Evolutionary conservation across 441 rosid genomes (phyloP).

Genomic region (Gossypium schwendimanii): DNA sequence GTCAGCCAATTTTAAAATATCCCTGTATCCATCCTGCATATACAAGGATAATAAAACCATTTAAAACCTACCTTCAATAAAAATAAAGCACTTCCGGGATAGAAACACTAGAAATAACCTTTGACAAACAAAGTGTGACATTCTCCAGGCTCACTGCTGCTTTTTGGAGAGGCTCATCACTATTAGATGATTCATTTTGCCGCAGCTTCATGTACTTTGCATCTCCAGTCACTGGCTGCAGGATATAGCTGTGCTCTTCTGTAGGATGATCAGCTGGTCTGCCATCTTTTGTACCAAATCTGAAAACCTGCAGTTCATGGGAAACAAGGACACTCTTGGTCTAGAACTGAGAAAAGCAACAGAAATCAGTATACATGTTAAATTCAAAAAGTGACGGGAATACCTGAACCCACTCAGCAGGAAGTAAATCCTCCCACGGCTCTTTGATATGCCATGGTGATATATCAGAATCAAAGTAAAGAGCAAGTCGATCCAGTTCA

Average conservation of each 20-base stretch:
- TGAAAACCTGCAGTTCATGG: slow-evolving; percentile 55
- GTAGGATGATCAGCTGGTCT: slow-evolving; percentile 59
- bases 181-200: slow-evolving; percentile 32
- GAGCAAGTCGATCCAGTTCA: slow-evolving; percentile 85
- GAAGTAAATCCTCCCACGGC: slow-evolving; percentile 85
- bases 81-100: slow-evolving; percentile 10
- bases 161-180: slow-evolving; percentile 65
- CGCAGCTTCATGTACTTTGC: slow-evolving; percentile 74
- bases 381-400: slow-evolving; percentile 12
- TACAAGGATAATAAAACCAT: slow-evolving; percentile 21
- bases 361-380: neutral
- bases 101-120: slow-evolving; percentile 42
- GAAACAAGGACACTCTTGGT: slow-evolving; percentile 8
- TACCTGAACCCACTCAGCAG: slow-evolving; percentile 96
- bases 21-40: slow-evolving; percentile 81
- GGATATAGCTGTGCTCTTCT: slow-evolving; percentile 65
- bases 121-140: slow-evolving; percentile 88
- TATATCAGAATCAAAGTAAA: slow-evolving; percentile 91
- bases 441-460: slow-evolving; percentile 76
- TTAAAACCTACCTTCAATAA: slow-evolving; percentile 9
- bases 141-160: slow-evolving; percentile 84
- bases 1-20: slow-evolving; percentile 84
- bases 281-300: slow-evolving; percentile 79
- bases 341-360: slow-evolving; percentile 4
- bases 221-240: slow-evolving; percentile 92